Conservation (phyloP, 352 stramenopile genomes). For the Pythium monospermum region DNA sequence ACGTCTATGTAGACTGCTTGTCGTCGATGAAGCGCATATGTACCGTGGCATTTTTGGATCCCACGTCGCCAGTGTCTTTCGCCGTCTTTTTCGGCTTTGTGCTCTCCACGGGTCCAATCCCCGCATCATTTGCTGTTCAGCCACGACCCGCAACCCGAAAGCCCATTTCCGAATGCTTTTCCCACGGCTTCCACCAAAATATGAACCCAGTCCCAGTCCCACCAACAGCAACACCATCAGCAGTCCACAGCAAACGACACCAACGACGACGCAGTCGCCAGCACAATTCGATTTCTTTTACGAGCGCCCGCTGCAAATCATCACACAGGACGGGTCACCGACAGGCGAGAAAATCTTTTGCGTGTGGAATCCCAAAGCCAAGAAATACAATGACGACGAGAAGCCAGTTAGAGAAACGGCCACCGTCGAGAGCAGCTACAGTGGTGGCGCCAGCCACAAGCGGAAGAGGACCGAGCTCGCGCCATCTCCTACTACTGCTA, state of each 20-base stretch:
- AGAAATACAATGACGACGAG: constrained; percentile 8
- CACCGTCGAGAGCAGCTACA: neutral
- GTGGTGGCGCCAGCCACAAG: neutral
- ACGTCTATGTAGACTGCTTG: constrained; percentile 41
- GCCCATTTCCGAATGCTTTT: constrained; percentile 91
- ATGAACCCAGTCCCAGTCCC: neutral
- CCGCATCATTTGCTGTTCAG: constrained; percentile 94
- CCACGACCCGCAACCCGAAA: constrained; percentile 93
- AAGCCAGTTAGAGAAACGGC: neutral
- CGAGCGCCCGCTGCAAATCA: constrained; percentile 47
- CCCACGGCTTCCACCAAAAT: constrained; percentile 43
- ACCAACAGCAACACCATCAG: no score
- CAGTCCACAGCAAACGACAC: neutral
- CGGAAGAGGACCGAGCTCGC: neutral
- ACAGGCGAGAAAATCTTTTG: constrained; percentile 91
- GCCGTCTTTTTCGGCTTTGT: constrained; percentile 86
- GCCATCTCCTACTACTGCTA: neutral
- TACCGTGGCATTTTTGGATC: constrained; percentile 90
- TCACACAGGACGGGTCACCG: constrained; percentile 90
- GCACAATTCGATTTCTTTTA: constrained; percentile 59
- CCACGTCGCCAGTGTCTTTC: constrained; percentile 86
- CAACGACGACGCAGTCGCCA: constrained; percentile 8
- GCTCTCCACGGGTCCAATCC: constrained; percentile 73
- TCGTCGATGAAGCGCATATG: constrained; percentile 91
- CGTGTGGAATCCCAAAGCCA: constrained; percentile 90